These are phyloP conservation scores for Pelagomonas calceolata DNA, from an alignment of 108 stramenopile species.

Conservation along the genomic window DNA sequence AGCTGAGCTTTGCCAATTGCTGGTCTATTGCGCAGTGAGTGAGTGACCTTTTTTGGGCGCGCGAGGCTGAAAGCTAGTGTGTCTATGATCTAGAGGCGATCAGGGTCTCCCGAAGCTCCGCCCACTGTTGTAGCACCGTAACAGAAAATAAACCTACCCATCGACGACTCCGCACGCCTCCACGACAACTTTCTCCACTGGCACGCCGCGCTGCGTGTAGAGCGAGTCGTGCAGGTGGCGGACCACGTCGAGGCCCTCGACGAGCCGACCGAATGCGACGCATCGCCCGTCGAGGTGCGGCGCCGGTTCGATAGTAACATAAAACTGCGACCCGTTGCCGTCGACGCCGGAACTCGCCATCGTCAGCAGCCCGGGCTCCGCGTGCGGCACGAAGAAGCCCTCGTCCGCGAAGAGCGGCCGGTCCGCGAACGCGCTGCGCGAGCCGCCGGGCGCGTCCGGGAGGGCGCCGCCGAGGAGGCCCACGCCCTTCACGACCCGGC, in stretches of 20 bases:
- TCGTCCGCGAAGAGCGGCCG: constrained; percentile 14
- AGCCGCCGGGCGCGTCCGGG: constrained; percentile 3
- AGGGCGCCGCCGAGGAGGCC: constrained; percentile 10
- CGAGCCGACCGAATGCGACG: constrained; percentile 65
- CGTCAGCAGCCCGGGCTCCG: constrained; percentile 11
- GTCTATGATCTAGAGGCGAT: no score
- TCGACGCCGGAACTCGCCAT: constrained; percentile 22
- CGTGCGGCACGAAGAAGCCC: constrained; percentile 16
- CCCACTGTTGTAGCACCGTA: no score
- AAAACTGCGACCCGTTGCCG: constrained; percentile 62
- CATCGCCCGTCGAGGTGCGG: constrained; percentile 71
- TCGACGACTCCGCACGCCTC: neutral
- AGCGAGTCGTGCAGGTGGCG: constrained; percentile 45
- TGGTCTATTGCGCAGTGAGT: no score
- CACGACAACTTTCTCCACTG: constrained; percentile 6
- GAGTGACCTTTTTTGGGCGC: no score
- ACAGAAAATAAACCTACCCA: no score
- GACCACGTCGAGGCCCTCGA: constrained; percentile 50
- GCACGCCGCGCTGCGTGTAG: constrained; percentile 57
- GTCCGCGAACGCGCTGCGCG: constrained; percentile 8
- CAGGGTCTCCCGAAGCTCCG: no score
- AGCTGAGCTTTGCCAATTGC: no score
- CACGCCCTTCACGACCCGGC: constrained; percentile 2
- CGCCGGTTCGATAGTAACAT: constrained; percentile 47
- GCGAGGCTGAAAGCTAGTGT: no score